Conservation (phyloP, 1,284 basidiomycete species). For the Apiotrichum laibachii region DNA sequence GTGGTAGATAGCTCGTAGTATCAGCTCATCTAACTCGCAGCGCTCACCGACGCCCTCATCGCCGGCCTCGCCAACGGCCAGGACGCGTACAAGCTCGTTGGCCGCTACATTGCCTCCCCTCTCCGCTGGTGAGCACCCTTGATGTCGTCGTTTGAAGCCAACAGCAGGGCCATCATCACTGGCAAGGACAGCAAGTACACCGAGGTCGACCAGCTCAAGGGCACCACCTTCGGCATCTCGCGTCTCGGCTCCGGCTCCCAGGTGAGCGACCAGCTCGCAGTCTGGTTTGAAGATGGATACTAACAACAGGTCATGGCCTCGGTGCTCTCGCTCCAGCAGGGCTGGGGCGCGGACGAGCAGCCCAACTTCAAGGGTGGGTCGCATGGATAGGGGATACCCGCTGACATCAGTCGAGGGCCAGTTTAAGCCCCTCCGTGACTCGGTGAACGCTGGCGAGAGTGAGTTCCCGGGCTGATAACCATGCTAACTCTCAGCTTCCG, state of each 20-base stretch:
- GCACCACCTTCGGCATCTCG: slow-evolving; percentile 84
- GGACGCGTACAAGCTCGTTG: slow-evolving; percentile 82
- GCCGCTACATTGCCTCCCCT: slow-evolving; percentile 85
- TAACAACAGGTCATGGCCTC: slow-evolving; percentile 88
- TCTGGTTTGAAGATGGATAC: background rate
- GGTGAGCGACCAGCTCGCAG: slow-evolving; percentile 1
- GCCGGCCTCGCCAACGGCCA: slow-evolving; percentile 88
- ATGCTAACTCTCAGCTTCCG: slow-evolving; percentile 32
- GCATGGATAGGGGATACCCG: background rate
- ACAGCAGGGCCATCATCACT: slow-evolving; percentile 80
- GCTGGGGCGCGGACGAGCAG: slow-evolving; percentile 59
- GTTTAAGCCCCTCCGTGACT: slow-evolving; percentile 80
- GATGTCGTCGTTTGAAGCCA: background rate
- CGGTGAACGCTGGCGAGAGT: slow-evolving; percentile 74
- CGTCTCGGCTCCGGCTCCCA: slow-evolving; percentile 62
- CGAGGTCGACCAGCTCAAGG: slow-evolving; percentile 70
- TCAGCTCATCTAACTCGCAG: slow-evolving; percentile 43
- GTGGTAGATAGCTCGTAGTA: no score
- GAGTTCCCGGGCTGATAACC: no score
- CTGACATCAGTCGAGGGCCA: slow-evolving; percentile 72
- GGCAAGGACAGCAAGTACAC: slow-evolving; percentile 73
- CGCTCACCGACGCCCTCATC: slow-evolving; percentile 89
- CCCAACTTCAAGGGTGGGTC: slow-evolving; percentile 70
- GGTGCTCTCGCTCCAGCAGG: slow-evolving; percentile 84
- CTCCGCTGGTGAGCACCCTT: slow-evolving; percentile 66